phyloP scores from a whole-genome alignment of 345 rosid genomes.

The Turnera subulata region DNA sequence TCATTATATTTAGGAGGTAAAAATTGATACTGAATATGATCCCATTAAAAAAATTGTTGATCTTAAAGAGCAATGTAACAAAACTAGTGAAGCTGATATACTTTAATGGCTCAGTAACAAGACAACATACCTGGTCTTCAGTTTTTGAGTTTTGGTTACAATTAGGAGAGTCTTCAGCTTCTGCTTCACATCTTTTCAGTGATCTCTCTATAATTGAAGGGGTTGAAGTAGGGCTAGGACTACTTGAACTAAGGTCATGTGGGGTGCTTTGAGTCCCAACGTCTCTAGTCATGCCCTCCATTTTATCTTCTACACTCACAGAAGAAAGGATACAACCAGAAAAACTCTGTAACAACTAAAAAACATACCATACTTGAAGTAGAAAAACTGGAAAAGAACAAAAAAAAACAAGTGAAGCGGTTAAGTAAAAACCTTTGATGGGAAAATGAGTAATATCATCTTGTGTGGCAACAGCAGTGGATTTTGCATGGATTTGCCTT shows the following conservation, averaged over 20 bases:
- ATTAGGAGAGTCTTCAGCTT: constrained; percentile 46
- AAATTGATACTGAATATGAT: no score
- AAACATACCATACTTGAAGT: no score
- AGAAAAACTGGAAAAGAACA: not conserved
- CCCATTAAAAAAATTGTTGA: no score
- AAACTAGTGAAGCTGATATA: no score
- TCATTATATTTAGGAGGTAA: no score
- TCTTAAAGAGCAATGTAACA: no score
- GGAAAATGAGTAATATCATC: constrained; percentile 28
- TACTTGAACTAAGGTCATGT: constrained; percentile 45
- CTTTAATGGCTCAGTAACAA: no score
- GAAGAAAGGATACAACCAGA: not conserved
- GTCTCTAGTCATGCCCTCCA: constrained; percentile 49
- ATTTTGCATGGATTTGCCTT: constrained; percentile 32
- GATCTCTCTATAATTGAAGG: constrained; percentile 60
- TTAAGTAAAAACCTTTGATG: constrained; percentile 31
- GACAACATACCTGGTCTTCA: constrained; percentile 44
- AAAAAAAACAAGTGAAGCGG: no score
- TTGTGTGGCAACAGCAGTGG: constrained; percentile 17
- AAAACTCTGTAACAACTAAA: not conserved
- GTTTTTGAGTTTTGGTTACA: constrained; percentile 29
- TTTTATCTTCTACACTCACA: constrained; percentile 48
- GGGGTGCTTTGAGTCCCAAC: constrained; percentile 84
- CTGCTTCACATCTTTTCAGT: constrained; percentile 40
- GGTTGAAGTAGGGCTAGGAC: constrained; percentile 73